Evolutionary conservation across 2,329 filamentous ascomycete genomes (phyloP), one percentile per base, ranked within the genome.

Genomic region (Cercospora janseana): DNA sequence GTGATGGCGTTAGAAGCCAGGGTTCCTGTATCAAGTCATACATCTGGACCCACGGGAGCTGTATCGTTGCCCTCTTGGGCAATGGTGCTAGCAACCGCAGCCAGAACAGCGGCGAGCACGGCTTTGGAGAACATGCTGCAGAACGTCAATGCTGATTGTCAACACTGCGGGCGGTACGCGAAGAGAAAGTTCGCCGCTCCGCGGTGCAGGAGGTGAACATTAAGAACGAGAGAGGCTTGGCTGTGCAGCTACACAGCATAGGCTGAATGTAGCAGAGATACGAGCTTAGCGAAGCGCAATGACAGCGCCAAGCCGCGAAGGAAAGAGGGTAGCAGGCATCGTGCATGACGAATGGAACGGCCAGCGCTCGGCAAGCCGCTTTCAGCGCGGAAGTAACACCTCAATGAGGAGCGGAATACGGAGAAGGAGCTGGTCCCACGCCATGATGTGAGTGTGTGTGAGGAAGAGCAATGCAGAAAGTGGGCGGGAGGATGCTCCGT

Each of bases 11-110:
- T 20, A 46, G 28, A 8, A 12, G n/a, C n/a, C n/a, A n/a, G 6
- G 8, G n/a, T 24, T 29, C 21, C 31, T 13, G 10, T 10, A 7
- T 29, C 16, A 9, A 10, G 6, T 10, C 4, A 12, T 20, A 3
- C 15, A 21, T 26, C 23, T 10, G 6, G 24, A 35, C 49, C 15
- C 24, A 52, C 50, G 3, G 54, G 54, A 35, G 46, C 54, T 6
- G 54, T 53, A 35, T 52, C 50, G 42, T 56, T 56, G 31, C 54
- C 54, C 34, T 51, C 48, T 35, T 55, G 52, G 28, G 48, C 52
- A 8, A 28, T 12, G 20, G 26, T 45, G 37, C 37, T 15, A 13
- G 47, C 41, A 45, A 37, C 20, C 38, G 48, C 44, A 18, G 40
- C 50, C 44, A 52, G 13, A 27, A 52, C 28, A 40, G 50, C 50